Percentiles rank a stretch among this genome's conserved stretches.
Conservation (phyloP, 2,329 filamentous ascomycete species). For the Paracamarosporium sp. region DNA sequence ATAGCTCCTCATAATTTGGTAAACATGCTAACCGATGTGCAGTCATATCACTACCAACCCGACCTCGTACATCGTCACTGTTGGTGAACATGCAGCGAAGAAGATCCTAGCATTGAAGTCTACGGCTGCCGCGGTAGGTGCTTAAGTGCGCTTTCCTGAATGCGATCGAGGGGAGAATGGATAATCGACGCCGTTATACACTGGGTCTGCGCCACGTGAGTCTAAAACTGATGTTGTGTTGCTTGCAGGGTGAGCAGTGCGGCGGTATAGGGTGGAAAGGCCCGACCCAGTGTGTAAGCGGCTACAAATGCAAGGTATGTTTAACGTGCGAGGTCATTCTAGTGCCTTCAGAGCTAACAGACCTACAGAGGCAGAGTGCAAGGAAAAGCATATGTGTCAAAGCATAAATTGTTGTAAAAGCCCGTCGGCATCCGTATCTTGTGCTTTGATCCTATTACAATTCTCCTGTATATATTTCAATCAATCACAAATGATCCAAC, state of each 20-base stretch:
- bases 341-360: not conserved
- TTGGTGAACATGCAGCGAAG: constrained; percentile 46
- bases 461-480: constrained; percentile 8
- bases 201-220: constrained; percentile 1
- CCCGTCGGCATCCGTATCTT: not conserved
- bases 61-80: constrained; percentile 44
- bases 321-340: not conserved
- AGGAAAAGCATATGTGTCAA: constrained; percentile 1
- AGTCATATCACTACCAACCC: constrained; percentile 47
- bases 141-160: constrained; percentile 4
- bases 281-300: constrained; percentile 21
- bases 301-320: constrained; percentile 22
- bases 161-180: constrained; percentile 11
- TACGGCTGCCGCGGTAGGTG: constrained; percentile 20
- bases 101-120: constrained; percentile 43
- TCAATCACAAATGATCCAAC: not conserved
- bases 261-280: constrained; percentile 23
- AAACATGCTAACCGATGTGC: constrained; percentile 16
- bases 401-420: not conserved
- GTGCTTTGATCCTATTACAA: not conserved
- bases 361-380: not conserved
- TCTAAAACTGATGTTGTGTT: constrained; percentile 7
- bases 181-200: constrained; percentile 5
- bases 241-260: constrained; percentile 25
- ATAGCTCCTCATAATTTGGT: not conserved